Percentiles rank a stretch among this genome's conserved stretches.
Conservation (phyloP, 129 eudicot genomes). For the Ambrosia trifida region DNA sequence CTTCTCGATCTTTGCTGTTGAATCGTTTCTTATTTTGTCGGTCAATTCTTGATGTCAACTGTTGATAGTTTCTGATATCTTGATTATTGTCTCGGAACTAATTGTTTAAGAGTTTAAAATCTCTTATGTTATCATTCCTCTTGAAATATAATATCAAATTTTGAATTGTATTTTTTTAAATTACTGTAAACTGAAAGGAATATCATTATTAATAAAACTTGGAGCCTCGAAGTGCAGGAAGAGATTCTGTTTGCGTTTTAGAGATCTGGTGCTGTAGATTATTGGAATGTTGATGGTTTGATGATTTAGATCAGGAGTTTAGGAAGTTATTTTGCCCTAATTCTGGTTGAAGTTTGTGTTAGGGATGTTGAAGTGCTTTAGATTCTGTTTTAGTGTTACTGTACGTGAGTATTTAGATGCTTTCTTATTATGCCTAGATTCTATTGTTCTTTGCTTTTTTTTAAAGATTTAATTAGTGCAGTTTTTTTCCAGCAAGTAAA, state of each 20-base stretch:
- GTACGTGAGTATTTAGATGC: neutral
- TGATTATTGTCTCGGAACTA: no score
- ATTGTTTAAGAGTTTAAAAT: no score
- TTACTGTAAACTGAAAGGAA: conserved; percentile 3
- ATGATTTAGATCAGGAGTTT: conserved; percentile 16
- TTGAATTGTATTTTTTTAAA: no score
- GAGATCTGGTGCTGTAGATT: conserved; percentile 9
- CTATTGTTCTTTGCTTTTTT: no score
- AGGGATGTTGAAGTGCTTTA: conserved; percentile 11
- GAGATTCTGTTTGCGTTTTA: conserved; percentile 10
- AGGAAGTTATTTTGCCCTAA: conserved; percentile 10
- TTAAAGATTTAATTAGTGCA: no score
- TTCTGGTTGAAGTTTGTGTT: neutral
- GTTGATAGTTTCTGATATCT: no score
- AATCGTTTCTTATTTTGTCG: no score
- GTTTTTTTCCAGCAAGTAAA: no score
- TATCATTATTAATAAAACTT: neutral
- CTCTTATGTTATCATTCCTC: no score
- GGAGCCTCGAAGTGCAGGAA: conserved; percentile 9
- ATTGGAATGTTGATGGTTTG: neutral
- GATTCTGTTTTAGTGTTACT: neutral
- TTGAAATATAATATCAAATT: no score
- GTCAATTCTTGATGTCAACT: no score
- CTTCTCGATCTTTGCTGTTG: no score
- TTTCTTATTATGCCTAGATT: neutral